These are phyloP conservation scores for Metschnikowia kofuensis DNA, from an alignment of 805 yeast genomes.

Conservation along the genomic window DNA sequence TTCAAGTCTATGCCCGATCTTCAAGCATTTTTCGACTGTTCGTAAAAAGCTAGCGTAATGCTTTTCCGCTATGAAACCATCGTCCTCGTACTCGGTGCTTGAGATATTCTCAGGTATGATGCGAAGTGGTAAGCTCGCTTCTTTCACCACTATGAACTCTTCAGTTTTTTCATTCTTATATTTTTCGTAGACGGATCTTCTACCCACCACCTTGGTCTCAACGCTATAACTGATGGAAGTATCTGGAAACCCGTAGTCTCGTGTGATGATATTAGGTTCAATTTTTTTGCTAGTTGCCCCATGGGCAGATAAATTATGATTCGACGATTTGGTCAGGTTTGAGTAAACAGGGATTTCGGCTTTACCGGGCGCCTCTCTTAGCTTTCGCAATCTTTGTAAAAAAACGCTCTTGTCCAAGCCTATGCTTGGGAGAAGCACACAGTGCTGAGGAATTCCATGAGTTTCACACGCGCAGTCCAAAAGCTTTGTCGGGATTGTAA, in stretches of 20 bases:
- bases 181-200: constrained; percentile 19
- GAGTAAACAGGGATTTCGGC: constrained; percentile 5
- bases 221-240: constrained; percentile 29
- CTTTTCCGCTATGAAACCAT: constrained; percentile 14
- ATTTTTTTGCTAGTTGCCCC: neutral
- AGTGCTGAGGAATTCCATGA: constrained; percentile 25
- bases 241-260: constrained; percentile 27
- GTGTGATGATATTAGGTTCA: constrained; percentile 15
- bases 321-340: neutral
- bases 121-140: constrained; percentile 22
- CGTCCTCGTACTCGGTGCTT: constrained; percentile 2
- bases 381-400: constrained; percentile 19
- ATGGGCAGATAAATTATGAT: neutral
- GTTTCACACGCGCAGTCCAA: constrained; percentile 29
- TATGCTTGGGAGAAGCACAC: constrained; percentile 23
- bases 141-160: constrained; percentile 25
- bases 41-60: constrained; percentile 18
- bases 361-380: constrained; percentile 11
- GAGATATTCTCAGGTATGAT: constrained; percentile 19
- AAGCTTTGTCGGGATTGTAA: constrained; percentile 34
- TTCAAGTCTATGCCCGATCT: constrained; percentile 6
- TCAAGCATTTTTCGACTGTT: constrained; percentile 10
- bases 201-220: constrained; percentile 27
- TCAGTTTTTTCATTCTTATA: constrained; percentile 12
- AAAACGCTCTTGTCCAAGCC: constrained; percentile 27